These are phyloP conservation scores for Emmonsiellopsis sp. DNA, from an alignment of 2,329 filamentous ascomycete genomes.

Conservation along the genomic window DNA sequence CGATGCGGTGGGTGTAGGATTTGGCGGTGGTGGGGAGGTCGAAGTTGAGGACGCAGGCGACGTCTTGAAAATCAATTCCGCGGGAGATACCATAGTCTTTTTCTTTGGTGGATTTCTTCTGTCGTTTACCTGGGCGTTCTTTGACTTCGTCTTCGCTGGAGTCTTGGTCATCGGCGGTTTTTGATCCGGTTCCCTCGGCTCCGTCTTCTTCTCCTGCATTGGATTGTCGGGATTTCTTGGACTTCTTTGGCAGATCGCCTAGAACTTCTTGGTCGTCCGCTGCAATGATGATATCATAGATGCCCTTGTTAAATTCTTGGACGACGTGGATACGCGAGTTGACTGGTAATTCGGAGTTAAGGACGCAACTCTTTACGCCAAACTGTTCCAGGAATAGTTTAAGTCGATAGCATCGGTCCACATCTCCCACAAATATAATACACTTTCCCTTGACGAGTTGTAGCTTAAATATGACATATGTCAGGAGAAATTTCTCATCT, in stretches of 20 bases:
- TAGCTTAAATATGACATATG: conserved; percentile 91
- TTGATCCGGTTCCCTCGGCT: conserved; percentile 19
- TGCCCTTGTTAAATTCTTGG: conserved; percentile 90
- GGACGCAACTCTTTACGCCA: conserved; percentile 80
- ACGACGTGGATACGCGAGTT: conserved; percentile 91
- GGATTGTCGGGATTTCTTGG: conserved; percentile 24
- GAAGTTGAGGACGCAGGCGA: conserved; percentile 92
- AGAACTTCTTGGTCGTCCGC: conserved; percentile 84
- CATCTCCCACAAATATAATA: conserved; percentile 73
- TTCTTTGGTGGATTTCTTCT: conserved; percentile 58
- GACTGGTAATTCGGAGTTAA: conserved; percentile 90
- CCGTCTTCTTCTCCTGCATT: conserved; percentile 13
- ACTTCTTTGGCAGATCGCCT: conserved; percentile 36
- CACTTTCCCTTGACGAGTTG: conserved; percentile 90
- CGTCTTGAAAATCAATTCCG: conserved; percentile 94
- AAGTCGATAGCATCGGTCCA: conserved; percentile 81
- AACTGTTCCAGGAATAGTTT: conserved; percentile 97
- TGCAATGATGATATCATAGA: conserved; percentile 97
- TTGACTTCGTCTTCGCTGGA: conserved; percentile 30
- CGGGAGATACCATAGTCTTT: conserved; percentile 92
- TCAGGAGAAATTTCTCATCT: conserved; percentile 90
- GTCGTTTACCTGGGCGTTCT: conserved; percentile 45
- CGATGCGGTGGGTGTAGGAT: conserved; percentile 95
- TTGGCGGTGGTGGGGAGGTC: conserved; percentile 81
- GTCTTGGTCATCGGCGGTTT: conserved; percentile 9